phyloP scores from a whole-genome alignment of 345 rosid genomes.

The Noccaea bulbosa region DNA sequence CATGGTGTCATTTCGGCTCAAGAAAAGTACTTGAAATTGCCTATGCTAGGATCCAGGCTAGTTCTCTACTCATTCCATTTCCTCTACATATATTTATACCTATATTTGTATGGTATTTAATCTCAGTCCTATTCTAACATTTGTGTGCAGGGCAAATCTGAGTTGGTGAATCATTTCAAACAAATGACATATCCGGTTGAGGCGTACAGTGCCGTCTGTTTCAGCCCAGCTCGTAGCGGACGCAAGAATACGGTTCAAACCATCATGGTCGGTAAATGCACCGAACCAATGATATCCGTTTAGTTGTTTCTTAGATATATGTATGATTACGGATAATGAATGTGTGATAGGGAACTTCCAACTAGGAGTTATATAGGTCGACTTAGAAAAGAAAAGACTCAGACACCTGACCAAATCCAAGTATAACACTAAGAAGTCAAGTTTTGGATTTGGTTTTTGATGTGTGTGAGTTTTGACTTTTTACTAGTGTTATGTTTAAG shows the following conservation, averaged over 20 bases:
- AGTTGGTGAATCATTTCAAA: constrained; percentile 52
- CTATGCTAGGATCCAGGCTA: constrained; percentile 71
- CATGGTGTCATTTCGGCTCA: constrained; percentile 59
- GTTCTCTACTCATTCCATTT: constrained; percentile 19
- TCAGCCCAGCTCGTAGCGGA: constrained; percentile 59
- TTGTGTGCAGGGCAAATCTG: constrained; percentile 55
- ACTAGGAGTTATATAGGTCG: neutral
- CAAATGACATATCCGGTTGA: constrained; percentile 51
- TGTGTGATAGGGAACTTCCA: neutral
- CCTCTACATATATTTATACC: neutral
- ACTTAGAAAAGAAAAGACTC: constrained; percentile 28
- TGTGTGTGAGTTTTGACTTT: constrained; percentile 42
- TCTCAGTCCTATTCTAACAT: neutral
- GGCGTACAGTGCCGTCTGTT: constrained; percentile 53
- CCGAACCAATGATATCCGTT: neutral
- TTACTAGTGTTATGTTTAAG: neutral
- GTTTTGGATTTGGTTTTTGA: constrained; percentile 44
- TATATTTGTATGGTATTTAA: neutral
- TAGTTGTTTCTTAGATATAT: constrained; percentile 8
- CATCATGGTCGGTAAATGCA: constrained; percentile 37
- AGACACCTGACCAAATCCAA: constrained; percentile 46
- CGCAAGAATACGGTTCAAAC: neutral
- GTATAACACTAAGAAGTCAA: neutral
- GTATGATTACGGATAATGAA: neutral
- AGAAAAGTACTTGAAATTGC: constrained; percentile 55